Evolutionary conservation across 2,329 filamentous ascomycete species (phyloP), one percentile per base, ranked within the genome.

Genomic region (Paecilomyces formosus): DNA sequence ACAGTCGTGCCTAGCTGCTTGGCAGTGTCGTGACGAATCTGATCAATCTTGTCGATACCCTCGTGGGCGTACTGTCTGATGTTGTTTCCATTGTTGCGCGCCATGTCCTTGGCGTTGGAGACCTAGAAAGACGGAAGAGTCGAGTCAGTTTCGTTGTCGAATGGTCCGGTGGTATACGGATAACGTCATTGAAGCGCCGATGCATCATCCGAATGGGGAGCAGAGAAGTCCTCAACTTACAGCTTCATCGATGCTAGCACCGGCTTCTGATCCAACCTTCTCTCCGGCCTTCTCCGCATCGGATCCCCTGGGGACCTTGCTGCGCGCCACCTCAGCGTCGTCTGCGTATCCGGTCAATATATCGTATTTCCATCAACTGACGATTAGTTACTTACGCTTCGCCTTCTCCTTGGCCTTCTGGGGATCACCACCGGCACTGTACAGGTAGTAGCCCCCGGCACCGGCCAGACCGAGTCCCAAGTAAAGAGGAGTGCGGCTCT

Each of bases 381-480:
- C 2, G n/a, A 21, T 24, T 54, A 13, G 6, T 18, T 24, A 78
- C 86, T 53, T 78, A 96, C 93, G 84, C 80, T 96, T 89, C 65
- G 89, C 83, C 74, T 94, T 82, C 81, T 93, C 89, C 82, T 92
- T 85, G n/a, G 92, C 93, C 55, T 83, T 85, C 75, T 88, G 90
- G 55, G 90, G 82, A 73, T 86, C 84, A 59, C 93, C 92, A 61
- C 93, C 93, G 15, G 92, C 88, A 55, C 78, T 82, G 81, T 96
- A 99, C 62, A 97, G 83, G 80, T 97, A 97, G 82, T 96, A 97
- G 51, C 89, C 91, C 59, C 86, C 79, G 63, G 86, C 88, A 67
- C 84, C 85, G 31, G 82, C 87, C 64, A 84, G 85, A 60, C 81
- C 83, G 65, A 85, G 76, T 66, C 87, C 73, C 31, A 78, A 64